phyloP scores from a whole-genome alignment of 2,329 filamentous ascomycete genomes.

The Anthostomella pinea region DNA sequence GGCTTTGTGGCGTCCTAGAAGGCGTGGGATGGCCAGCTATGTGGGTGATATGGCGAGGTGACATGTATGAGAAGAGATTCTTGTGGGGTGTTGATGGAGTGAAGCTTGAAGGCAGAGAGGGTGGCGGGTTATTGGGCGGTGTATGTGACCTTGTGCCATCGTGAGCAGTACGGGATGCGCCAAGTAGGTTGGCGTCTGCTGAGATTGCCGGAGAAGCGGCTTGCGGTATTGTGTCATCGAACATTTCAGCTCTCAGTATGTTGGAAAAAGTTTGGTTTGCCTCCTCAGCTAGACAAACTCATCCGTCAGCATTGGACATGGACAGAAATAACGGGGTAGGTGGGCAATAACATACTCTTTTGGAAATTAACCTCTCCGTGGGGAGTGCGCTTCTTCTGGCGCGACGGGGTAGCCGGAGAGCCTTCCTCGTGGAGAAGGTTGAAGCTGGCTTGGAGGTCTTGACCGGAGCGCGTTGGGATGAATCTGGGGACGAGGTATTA shows the following conservation, averaged over 20 bases:
- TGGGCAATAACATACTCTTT: constrained; percentile 78
- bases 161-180: constrained; percentile 49
- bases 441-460: constrained; percentile 91
- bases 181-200: constrained; percentile 52
- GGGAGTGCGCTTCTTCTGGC: constrained; percentile 77
- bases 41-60: constrained; percentile 64
- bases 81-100: constrained; percentile 96
- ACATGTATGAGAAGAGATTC: constrained; percentile 92
- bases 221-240: constrained; percentile 86
- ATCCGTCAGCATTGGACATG: constrained; percentile 21
- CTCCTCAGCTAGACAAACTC: constrained; percentile 80
- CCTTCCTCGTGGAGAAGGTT: constrained; percentile 88
- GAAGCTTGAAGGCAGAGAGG: constrained; percentile 67
- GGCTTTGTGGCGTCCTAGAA: constrained; percentile 82
- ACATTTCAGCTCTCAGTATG: constrained; percentile 84
- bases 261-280: constrained; percentile 91
- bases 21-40: constrained; percentile 82
- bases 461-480: constrained; percentile 89
- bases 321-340: not conserved
- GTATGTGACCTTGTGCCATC: constrained; percentile 75
- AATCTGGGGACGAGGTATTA: constrained; percentile 64
- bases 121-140: constrained; percentile 66
- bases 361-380: constrained; percentile 94
- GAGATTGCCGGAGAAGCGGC: constrained; percentile 62
- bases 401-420: constrained; percentile 87